These are phyloP conservation scores for Solanum raphanifolium DNA, from an alignment of 257 asterid genomes.

Conservation along the genomic window DNA sequence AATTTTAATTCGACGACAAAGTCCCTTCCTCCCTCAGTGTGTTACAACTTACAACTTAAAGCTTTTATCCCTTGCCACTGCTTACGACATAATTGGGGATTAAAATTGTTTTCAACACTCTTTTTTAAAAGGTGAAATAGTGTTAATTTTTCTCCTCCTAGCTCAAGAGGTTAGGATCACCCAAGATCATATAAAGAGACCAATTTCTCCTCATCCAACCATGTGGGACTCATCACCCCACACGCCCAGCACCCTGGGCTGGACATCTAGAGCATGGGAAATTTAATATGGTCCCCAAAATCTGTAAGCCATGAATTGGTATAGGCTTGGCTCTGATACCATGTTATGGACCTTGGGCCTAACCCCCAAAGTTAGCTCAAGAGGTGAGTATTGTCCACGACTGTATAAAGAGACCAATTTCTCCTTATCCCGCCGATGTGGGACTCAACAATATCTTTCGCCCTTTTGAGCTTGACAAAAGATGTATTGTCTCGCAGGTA, in stretches of 20 bases:
- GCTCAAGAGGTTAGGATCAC: background rate
- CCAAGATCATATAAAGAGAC: background rate
- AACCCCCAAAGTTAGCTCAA: background rate
- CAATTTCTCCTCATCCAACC: background rate
- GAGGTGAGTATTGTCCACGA: background rate
- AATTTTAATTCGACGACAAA: background rate
- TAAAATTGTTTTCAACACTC: background rate
- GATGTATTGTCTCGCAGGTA: slow-evolving; percentile 19
- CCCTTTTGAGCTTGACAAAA: background rate
- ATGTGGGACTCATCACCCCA: background rate
- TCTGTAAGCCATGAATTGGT: background rate
- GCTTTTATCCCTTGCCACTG: background rate
- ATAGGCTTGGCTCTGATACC: background rate
- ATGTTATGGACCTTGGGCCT: background rate
- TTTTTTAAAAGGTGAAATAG: background rate
- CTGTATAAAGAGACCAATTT: background rate
- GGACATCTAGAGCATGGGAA: background rate
- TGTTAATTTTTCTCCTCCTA: background rate
- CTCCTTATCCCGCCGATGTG: background rate
- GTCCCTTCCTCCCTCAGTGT: background rate
- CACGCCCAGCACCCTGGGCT: background rate
- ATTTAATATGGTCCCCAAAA: background rate
- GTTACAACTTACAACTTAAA: background rate
- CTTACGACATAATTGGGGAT: background rate
- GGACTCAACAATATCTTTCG: background rate